Evolutionary conservation across 176 grass and related monocot species (phyloP), one percentile per base, ranked within the genome.

Genomic region (Oryza meridionalis): DNA sequence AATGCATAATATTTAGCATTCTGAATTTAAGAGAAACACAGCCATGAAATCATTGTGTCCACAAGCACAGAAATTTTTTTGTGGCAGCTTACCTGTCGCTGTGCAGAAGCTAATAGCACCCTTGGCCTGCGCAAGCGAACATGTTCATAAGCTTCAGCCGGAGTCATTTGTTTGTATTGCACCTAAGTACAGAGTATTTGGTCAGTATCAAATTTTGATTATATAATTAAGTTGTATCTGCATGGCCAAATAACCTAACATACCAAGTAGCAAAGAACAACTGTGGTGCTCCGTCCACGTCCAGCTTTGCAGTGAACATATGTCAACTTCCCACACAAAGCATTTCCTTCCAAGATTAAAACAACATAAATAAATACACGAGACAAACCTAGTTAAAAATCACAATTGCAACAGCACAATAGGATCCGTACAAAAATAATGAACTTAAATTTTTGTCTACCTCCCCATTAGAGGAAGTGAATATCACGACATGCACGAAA

Each of bases 241-340:
- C 65, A 59, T 16, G 70, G 77, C 33, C n/a, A 81, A 71, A 79
- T 51, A 62, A 10, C 72, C 43, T 22, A 27, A 8, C 81, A 24
- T 51, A 99, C 93, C 96, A 99, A 92, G 72, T 96, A 99, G 88
- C 96, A 99, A 65, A 99, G 88, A 65, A 99, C 96, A 84, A 99
- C 89, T 11, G 96, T 99, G 37, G 93, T 96, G 91, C 93, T 99
- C 35, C 96, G 93, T 25, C 96, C 96, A 73, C 93, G 91, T 72
- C 96, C 96, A 87, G 96, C 96, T 99, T 99, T 99, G 90, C 96
- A 99, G 66, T 99, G 96, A 72, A 99, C 93, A 84, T 99, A 99
- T 33, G 93, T 94, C 65, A 77, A 87, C 71, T 94, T 94, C 76
- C 88, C 91, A 84, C 80, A 81, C 26, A 72, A 81, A 77, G 90